Evolutionary conservation across 306 rosid species (phyloP).

Genomic region (Dalbergia cochinchinensis): DNA sequence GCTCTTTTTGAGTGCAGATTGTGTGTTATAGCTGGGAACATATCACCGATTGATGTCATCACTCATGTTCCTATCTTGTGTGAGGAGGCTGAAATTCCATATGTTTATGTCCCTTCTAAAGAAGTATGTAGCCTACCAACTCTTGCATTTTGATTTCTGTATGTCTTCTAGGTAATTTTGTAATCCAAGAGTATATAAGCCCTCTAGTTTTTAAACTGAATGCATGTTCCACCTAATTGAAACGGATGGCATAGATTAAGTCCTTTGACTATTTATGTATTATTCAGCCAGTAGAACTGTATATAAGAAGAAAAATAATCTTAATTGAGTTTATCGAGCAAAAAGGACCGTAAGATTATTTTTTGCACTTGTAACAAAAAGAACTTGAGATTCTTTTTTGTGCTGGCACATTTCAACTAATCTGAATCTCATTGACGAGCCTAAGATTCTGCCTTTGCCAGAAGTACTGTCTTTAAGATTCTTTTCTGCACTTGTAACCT

Average conservation of each 20-base stretch:
- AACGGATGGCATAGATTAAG: no score
- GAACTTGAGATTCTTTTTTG: not conserved
- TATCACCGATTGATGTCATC: constrained; percentile 94
- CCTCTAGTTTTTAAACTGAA: no score
- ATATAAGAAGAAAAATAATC: not conserved
- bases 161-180: not conserved
- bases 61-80: constrained; percentile 92
- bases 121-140: constrained; percentile 63
- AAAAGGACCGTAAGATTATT: not conserved
- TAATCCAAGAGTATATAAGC: not conserved
- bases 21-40: constrained; percentile 94
- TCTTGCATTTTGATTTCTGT: not conserved
- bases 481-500: not conserved
- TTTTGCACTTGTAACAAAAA: no score
- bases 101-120: constrained; percentile 80
- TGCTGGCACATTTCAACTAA: not conserved
- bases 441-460: not conserved
- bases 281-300: not conserved
- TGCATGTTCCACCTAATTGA: no score
- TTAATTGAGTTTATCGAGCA: not conserved
- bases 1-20: constrained; percentile 56
- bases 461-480: not conserved
- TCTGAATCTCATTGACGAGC: not conserved
- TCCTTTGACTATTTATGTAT: not conserved
- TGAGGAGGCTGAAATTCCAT: constrained; percentile 87